Conservation (phyloP, 441 rosid species). For the Monsonia emarginata region DNA sequence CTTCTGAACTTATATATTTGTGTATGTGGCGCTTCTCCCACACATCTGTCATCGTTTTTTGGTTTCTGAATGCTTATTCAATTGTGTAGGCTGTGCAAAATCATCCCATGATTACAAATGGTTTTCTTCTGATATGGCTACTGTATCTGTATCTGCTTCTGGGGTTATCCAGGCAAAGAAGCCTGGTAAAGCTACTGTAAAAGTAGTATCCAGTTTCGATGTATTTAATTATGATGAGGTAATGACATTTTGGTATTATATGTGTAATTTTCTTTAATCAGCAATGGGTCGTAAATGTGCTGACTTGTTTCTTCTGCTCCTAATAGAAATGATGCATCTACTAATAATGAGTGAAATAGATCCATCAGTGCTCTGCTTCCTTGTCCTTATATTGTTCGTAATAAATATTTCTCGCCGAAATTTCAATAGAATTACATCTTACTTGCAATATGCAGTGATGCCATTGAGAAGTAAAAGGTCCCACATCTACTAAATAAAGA, state of each 20-base stretch:
- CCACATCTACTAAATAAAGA: too few species aligned
- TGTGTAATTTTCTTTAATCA: too few species aligned
- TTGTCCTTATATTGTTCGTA: neutral
- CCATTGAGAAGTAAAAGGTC: too few species aligned
- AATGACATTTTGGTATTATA: slow-evolving; percentile 13
- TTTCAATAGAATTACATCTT: neutral
- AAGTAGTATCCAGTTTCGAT: slow-evolving; percentile 69
- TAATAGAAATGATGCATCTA: neutral
- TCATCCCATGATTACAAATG: slow-evolving; percentile 73
- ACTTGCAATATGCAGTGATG: neutral
- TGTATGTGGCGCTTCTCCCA: neutral
- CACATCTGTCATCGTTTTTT: slow-evolving; percentile 14
- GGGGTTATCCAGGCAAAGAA: slow-evolving; percentile 81
- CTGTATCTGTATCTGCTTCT: slow-evolving; percentile 54
- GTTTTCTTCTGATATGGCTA: slow-evolving; percentile 68
- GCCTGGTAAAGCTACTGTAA: slow-evolving; percentile 78
- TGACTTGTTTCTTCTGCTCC: slow-evolving; percentile 1
- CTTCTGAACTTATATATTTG: neutral
- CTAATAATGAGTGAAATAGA: slow-evolving; percentile 1
- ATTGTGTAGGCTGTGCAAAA: slow-evolving; percentile 68
- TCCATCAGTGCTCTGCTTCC: neutral
- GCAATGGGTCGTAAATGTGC: too few species aligned
- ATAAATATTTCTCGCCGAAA: neutral
- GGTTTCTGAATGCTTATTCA: slow-evolving; percentile 17
- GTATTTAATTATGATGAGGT: slow-evolving; percentile 86